Conservation (phyloP, 2,329 filamentous ascomycete genomes). For the Colletotrichum sp. region DNA sequence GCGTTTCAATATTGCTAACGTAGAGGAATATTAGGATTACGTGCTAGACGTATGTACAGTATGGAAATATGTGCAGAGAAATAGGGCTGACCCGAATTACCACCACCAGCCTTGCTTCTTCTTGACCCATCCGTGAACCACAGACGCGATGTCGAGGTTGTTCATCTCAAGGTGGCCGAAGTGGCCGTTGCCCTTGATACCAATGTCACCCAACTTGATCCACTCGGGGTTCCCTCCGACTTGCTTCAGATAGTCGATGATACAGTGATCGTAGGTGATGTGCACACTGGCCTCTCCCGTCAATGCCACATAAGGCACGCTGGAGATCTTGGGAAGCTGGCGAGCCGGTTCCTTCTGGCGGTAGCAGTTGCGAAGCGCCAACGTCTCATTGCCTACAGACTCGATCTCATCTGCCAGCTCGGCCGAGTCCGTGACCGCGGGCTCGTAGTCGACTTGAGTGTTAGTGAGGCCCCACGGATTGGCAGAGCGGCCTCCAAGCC, state of each 20-base stretch:
- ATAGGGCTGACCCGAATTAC: background rate
- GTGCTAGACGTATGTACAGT: background rate
- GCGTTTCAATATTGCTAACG: background rate
- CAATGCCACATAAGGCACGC: constrained; percentile 50
- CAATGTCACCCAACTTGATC: constrained; percentile 46
- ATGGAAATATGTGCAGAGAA: background rate
- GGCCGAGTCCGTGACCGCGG: constrained; percentile 25
- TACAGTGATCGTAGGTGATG: constrained; percentile 57
- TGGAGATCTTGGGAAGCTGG: constrained; percentile 47
- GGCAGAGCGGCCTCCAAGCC: constrained; percentile 18
- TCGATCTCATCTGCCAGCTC: constrained; percentile 26
- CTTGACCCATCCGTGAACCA: constrained; percentile 42
- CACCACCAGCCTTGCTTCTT: constrained; percentile 10
- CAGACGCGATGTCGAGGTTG: constrained; percentile 29
- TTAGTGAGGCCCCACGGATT: constrained; percentile 32
- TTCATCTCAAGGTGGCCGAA: constrained; percentile 54
- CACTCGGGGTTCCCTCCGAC: constrained; percentile 48
- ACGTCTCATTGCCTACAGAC: constrained; percentile 26
- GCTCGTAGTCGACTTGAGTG: constrained; percentile 31
- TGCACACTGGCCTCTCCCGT: constrained; percentile 56
- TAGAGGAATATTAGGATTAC: background rate
- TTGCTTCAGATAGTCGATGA: constrained; percentile 52
- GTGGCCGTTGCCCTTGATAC: constrained; percentile 56
- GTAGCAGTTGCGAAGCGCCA: constrained; percentile 27
- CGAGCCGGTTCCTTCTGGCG: constrained; percentile 33